These are phyloP conservation scores for Eremothecium sinecaudum DNA, from an alignment of 1,139 yeast genomes.

Conservation along the genomic window DNA sequence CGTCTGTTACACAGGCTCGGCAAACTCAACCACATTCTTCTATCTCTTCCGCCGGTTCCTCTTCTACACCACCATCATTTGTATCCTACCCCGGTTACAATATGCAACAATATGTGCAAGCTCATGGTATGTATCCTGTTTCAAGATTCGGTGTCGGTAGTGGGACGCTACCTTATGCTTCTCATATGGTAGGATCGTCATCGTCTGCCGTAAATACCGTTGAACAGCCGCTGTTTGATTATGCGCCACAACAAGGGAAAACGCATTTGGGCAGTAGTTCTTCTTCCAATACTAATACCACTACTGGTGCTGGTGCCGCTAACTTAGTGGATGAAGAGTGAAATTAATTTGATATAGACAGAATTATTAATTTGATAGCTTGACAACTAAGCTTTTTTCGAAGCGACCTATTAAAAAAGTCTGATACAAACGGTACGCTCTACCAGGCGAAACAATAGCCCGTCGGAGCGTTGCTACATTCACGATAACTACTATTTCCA, in stretches of 20 bases:
- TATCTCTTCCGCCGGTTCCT: slow-evolving; percentile 1
- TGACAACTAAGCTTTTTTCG: too few relatives aligned
- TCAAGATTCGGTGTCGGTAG: slow-evolving; percentile 1
- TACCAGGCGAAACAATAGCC: too few relatives aligned
- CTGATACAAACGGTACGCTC: too few relatives aligned
- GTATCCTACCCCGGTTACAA: slow-evolving; percentile 4
- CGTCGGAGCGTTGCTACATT: too few relatives aligned
- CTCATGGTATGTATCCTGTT: slow-evolving; percentile 2
- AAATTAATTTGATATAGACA: too few relatives aligned
- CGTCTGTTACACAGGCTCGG: slow-evolving; percentile 2
- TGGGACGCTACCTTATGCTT: neutral
- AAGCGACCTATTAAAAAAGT: too few relatives aligned
- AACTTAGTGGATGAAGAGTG: too few relatives aligned
- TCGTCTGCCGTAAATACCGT: neutral
- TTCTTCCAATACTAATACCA: too few relatives aligned
- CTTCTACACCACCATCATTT: neutral
- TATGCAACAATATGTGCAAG: slow-evolving; percentile 3
- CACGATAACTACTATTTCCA: too few relatives aligned
- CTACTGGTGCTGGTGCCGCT: too few relatives aligned
- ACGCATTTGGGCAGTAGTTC: neutral
- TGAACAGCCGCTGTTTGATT: neutral
- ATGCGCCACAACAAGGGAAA: slow-evolving; percentile 1
- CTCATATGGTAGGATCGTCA: neutral
- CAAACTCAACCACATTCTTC: slow-evolving; percentile 1
- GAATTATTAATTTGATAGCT: too few relatives aligned